Evolutionary conservation across 2,329 filamentous ascomycete species (phyloP).

Genomic region (Diaporthe nobilis): DNA sequence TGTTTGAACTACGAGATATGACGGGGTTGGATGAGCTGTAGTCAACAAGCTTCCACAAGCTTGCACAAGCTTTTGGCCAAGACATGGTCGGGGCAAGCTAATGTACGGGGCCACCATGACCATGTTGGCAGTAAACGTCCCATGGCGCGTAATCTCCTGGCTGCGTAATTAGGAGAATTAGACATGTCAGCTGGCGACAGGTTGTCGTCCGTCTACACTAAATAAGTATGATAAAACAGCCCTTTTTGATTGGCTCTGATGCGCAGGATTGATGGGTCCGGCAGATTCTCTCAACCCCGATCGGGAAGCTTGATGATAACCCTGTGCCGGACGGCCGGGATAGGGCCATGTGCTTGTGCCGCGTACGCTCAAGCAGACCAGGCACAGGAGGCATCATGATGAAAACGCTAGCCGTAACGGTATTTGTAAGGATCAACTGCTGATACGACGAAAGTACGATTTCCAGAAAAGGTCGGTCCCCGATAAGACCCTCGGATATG

Average conservation of each 20-base stretch:
- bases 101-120: not conserved
- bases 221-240: constrained; percentile 2
- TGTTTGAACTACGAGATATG: not conserved
- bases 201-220: no score
- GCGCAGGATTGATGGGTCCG: not conserved
- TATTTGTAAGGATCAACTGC: no score
- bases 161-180: not conserved
- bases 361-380: not conserved
- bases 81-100: not conserved
- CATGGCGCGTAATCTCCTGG: not conserved
- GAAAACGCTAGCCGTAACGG: not conserved
- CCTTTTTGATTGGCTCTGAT: not conserved
- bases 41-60: not conserved
- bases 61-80: constrained; percentile 4
- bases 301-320: constrained; percentile 10
- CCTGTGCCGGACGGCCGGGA: constrained; percentile 19
- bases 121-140: not conserved
- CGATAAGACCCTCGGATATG: not conserved
- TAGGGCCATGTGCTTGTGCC: not conserved
- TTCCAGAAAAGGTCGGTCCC: not conserved
- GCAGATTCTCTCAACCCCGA: constrained; percentile 1
- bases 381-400: not conserved
- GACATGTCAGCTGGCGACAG: not conserved
- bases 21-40: not conserved
- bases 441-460: not conserved